A percentile compares a stretch with the other conserved stretches of the same genome.
phyloP scores from a whole-genome alignment of 345 rosid species.

The Moricandia moricandioides region DNA sequence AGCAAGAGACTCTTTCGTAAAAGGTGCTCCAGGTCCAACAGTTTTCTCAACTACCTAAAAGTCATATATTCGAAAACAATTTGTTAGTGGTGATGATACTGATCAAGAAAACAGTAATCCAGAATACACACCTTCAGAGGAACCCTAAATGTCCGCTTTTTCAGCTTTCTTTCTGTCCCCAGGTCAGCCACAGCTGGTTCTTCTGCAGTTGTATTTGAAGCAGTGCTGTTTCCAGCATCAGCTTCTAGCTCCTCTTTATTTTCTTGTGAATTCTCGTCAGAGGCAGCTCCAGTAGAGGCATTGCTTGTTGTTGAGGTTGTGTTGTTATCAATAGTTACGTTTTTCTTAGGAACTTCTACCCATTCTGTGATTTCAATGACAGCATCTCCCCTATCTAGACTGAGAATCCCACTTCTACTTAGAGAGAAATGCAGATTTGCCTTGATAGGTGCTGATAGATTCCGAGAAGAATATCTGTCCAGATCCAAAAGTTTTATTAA shows the following conservation, averaged over 20 bases:
- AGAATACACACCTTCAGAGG: slow-evolving; percentile 70
- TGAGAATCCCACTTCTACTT: slow-evolving; percentile 86
- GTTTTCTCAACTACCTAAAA: slow-evolving; percentile 71
- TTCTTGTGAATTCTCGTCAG: slow-evolving; percentile 52
- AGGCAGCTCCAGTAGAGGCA: slow-evolving; percentile 47
- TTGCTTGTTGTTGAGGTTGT: slow-evolving; percentile 54
- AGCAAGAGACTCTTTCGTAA: slow-evolving; percentile 57
- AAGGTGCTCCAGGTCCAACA: slow-evolving; percentile 73
- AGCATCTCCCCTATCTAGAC: slow-evolving; percentile 91
- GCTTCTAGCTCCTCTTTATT: slow-evolving; percentile 46
- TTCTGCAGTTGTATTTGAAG: slow-evolving; percentile 22
- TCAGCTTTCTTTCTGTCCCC: slow-evolving; percentile 75
- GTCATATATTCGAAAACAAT: neutral
- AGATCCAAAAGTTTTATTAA: neutral
- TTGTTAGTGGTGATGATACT: slow-evolving; percentile 2
- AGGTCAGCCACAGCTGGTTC: slow-evolving; percentile 50
- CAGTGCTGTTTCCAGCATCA: slow-evolving; percentile 43
- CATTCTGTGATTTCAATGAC: slow-evolving; percentile 91
- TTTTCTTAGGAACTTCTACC: slow-evolving; percentile 94
- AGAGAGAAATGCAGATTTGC: slow-evolving; percentile 91
- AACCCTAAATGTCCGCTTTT: slow-evolving; percentile 74
- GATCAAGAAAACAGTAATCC: neutral
- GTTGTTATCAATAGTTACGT: slow-evolving; percentile 61
- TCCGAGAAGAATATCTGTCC: slow-evolving; percentile 78
- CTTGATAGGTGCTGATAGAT: slow-evolving; percentile 91